Conservation (phyloP, 2,329 filamentous ascomycete species). For the Capronia americana region DNA sequence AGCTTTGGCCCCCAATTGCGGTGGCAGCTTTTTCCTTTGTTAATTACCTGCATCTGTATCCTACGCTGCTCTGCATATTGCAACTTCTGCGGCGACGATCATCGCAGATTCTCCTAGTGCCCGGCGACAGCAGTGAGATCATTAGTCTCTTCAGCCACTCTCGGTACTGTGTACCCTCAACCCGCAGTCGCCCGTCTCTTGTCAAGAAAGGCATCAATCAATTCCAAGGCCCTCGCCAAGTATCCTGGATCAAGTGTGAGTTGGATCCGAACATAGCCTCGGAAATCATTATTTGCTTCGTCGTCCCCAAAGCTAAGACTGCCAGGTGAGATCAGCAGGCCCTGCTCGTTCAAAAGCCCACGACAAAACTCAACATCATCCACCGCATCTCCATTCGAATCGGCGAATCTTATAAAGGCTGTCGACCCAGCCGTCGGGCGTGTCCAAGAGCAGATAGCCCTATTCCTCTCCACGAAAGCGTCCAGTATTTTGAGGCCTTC, state of each 20-base stretch:
- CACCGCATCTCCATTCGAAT: slow-evolving; percentile 62
- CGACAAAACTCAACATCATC: slow-evolving; percentile 75
- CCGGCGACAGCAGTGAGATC: neutral
- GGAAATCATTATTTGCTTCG: slow-evolving; percentile 18
- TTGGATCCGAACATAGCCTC: slow-evolving; percentile 35
- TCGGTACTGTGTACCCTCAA: neutral
- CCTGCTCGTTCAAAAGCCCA: slow-evolving; percentile 69
- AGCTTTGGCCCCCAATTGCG: neutral
- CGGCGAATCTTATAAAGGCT: slow-evolving; percentile 73
- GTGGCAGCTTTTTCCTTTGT: neutral
- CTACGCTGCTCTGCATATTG: neutral
- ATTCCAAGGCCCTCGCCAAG: slow-evolving; percentile 26
- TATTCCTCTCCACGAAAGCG: slow-evolving; percentile 66
- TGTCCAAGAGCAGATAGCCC: slow-evolving; percentile 69
- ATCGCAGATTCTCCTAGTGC: neutral
- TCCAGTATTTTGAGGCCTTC: slow-evolving; percentile 70
- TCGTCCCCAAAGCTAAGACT: slow-evolving; percentile 71
- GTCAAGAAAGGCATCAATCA: slow-evolving; percentile 28
- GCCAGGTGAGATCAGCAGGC: slow-evolving; percentile 77
- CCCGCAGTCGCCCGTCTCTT: neutral
- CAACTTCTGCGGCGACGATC: neutral
- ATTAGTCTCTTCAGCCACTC: neutral
- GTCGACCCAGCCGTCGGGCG: slow-evolving; percentile 80
- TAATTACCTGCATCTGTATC: neutral
- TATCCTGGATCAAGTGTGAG: slow-evolving; percentile 29